Evolutionary conservation across 2,329 filamentous ascomycete genomes (phyloP).

Genomic region (Fusarium duplospermum): DNA sequence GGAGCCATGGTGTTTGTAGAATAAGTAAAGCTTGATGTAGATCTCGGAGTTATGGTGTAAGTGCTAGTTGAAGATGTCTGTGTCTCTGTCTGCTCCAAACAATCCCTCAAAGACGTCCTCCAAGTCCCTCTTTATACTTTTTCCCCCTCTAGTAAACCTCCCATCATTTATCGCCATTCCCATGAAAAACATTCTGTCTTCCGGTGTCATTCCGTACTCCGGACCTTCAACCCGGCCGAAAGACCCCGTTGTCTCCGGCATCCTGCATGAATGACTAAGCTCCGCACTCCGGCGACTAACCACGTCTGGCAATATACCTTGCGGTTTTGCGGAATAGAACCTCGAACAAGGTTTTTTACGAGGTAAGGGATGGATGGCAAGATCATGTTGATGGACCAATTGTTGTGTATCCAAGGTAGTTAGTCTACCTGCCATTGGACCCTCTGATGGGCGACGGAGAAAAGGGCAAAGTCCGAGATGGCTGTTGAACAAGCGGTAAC

Average conservation of each 20-base stretch:
- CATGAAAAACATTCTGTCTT: neutral
- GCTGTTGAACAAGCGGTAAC: neutral
- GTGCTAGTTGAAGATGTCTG: neutral
- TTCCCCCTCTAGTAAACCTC: neutral
- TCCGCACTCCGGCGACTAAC: neutral
- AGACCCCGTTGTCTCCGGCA: conserved; percentile 26
- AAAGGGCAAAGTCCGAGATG: neutral
- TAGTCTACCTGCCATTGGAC: too few species aligned
- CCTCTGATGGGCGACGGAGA: neutral
- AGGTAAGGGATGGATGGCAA: neutral
- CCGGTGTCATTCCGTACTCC: neutral
- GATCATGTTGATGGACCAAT: neutral
- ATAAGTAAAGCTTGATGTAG: neutral
- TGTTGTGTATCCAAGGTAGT: neutral
- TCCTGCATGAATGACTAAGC: conserved; percentile 38
- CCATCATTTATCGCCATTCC: neutral
- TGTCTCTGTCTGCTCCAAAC: neutral
- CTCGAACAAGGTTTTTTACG: neutral
- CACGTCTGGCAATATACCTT: neutral
- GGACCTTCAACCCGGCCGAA: conserved; percentile 14
- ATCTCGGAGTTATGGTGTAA: neutral
- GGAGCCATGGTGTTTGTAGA: conserved; percentile 27
- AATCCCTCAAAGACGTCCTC: neutral
- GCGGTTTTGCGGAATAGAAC: neutral
- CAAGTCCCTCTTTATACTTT: conserved; percentile 13